phyloP scores from a whole-genome alignment of 2,329 filamentous ascomycete species.

The Daldinia eschscholtzii region DNA sequence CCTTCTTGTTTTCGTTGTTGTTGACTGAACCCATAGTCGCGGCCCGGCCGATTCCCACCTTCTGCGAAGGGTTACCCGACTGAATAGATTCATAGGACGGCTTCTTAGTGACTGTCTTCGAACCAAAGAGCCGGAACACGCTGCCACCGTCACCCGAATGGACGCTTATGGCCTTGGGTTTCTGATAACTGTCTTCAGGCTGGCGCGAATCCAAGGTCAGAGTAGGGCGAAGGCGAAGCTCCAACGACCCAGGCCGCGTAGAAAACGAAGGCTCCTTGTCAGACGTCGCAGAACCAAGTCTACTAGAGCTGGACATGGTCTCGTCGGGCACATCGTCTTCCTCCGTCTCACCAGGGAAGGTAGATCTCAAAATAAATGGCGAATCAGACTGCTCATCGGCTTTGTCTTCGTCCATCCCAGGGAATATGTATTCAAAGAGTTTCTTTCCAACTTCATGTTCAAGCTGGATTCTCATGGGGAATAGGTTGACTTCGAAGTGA shows the following conservation, averaged over 20 bases:
- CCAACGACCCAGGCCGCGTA: conserved; percentile 79
- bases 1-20: conserved; percentile 59
- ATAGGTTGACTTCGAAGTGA: conserved; percentile 93
- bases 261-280: conserved; percentile 67
- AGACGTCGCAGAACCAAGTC: conserved; percentile 54
- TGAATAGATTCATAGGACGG: conserved; percentile 69
- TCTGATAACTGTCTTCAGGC: conserved; percentile 51
- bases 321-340: conserved; percentile 62
- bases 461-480: conserved; percentile 92
- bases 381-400: conserved; percentile 68
- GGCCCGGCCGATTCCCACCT: conserved; percentile 58
- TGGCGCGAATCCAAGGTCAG: conserved; percentile 68
- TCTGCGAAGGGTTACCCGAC: conserved; percentile 55
- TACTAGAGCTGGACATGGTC: conserved; percentile 57
- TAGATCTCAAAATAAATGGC: conserved; percentile 68
- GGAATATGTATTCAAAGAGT: conserved; percentile 98
- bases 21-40: conserved; percentile 58
- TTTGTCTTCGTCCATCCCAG: conserved; percentile 75
- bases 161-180: conserved; percentile 64
- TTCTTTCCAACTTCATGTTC: conserved; percentile 93
- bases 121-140: conserved; percentile 66
- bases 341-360: conserved; percentile 60
- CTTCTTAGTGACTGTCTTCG: conserved; percentile 64
- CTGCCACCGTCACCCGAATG: conserved; percentile 62
- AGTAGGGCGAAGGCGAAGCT: conserved; percentile 86